Conservation (phyloP, 129 eudicot genomes). For the Heracleum sosnowskyi region DNA sequence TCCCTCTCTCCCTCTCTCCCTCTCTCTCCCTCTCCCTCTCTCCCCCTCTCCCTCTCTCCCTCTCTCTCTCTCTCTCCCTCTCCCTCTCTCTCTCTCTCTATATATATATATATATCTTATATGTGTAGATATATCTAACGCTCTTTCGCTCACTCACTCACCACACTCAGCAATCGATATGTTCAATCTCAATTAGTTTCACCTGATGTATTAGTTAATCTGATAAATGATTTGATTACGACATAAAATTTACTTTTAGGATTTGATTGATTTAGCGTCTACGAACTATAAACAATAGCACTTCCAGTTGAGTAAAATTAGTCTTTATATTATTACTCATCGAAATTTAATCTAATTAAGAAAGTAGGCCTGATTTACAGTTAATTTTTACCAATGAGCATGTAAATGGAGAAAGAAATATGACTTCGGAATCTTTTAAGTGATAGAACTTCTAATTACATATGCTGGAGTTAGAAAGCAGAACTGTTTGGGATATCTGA, state of each 20-base stretch:
- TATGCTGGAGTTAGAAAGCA: neutral
- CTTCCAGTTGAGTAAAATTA: neutral
- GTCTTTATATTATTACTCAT: neutral
- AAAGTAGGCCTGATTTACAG: neutral
- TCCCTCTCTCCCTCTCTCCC: neutral
- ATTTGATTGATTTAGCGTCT: neutral
- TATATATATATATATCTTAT: no score
- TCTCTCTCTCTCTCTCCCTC: neutral
- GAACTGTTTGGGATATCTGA: neutral
- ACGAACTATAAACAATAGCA: neutral
- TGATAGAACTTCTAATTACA: no score
- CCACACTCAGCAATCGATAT: neutral
- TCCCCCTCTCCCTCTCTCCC: neutral
- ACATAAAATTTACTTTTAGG: neutral
- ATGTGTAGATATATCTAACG: no score
- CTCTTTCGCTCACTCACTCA: no score
- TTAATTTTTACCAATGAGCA: no score
- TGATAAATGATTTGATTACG: neutral
- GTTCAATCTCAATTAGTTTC: neutral
- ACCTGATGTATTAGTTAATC: neutral
- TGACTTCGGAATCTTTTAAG: neutral
- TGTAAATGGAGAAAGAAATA: neutral
- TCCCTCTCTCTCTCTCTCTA: neutral
- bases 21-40: neutral
- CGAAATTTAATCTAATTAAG: no score